Conservation (phyloP, 1,139 yeast species). For the Zygosaccharomyces pseudobailii region DNA sequence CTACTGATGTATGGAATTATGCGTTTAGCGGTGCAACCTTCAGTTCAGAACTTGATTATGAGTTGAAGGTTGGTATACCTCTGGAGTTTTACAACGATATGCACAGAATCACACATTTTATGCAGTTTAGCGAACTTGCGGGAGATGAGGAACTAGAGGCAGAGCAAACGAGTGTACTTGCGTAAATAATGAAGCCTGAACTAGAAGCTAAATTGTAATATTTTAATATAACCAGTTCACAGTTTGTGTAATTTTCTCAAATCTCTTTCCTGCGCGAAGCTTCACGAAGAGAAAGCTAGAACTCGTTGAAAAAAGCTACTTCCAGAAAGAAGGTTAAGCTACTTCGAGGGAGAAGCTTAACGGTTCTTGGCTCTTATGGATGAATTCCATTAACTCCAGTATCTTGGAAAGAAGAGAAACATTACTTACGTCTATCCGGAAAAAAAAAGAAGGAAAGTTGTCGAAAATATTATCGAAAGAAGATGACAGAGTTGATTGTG, state of each 20-base stretch:
- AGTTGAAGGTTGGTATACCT: slow-evolving; percentile 73
- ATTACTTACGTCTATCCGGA: slow-evolving; percentile 6
- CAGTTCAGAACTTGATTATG: slow-evolving; percentile 56
- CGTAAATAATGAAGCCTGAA: slow-evolving; percentile 16
- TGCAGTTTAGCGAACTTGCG: slow-evolving; percentile 66
- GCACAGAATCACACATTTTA: slow-evolving; percentile 87
- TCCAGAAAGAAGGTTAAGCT: too few species aligned
- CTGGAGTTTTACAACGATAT: slow-evolving; percentile 74
- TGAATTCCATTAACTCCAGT: neutral
- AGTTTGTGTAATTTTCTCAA: neutral
- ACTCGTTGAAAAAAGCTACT: too few species aligned
- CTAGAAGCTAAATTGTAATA: neutral
- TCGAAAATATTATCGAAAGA: neutral
- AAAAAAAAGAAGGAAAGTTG: slow-evolving; percentile 2
- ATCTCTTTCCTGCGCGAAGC: neutral
- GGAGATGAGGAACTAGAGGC: slow-evolving; percentile 56
- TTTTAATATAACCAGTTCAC: neutral
- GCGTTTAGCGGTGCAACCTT: slow-evolving; percentile 85
- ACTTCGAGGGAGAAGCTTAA: too few species aligned
- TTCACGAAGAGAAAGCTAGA: neutral
- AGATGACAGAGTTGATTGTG: neutral
- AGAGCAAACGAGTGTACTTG: slow-evolving; percentile 67
- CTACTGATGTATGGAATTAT: slow-evolving; percentile 83
- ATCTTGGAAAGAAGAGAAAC: slow-evolving; percentile 2
- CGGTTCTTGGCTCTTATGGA: neutral